Evolutionary conservation across 768 basidiomycete species (phyloP).

Genomic region (Pisolithus tinctorius): DNA sequence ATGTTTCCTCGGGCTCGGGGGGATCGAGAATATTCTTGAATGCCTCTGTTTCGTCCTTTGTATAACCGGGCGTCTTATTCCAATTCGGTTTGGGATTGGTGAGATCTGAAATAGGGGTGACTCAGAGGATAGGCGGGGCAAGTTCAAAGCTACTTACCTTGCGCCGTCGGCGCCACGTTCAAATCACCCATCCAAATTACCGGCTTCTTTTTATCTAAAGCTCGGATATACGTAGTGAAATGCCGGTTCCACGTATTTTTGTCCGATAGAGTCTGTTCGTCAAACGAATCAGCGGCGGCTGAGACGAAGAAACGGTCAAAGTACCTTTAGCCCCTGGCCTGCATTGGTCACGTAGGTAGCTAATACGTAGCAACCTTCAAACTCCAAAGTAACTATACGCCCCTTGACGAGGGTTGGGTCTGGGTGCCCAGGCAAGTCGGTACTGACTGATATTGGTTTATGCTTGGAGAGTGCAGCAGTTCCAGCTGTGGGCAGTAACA

Average conservation of each 20-base stretch:
- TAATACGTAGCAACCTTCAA: slow-evolving; percentile 58
- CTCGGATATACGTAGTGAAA: slow-evolving; percentile 66
- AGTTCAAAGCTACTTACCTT: slow-evolving; percentile 35
- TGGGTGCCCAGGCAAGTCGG: slow-evolving; percentile 70
- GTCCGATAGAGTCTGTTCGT: slow-evolving; percentile 55
- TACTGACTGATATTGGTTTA: slow-evolving; percentile 59
- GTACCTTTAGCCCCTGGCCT: slow-evolving; percentile 66
- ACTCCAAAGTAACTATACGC: slow-evolving; percentile 79
- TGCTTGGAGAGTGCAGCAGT: slow-evolving; percentile 75
- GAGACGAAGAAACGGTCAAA: not conserved
- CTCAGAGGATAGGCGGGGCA: not conserved
- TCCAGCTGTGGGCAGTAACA: slow-evolving; percentile 46
- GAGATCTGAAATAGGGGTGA: slow-evolving; percentile 41
- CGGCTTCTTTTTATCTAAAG: slow-evolving; percentile 70
- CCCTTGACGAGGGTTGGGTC: slow-evolving; percentile 60
- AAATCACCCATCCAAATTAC: slow-evolving; percentile 88
- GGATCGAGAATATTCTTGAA: slow-evolving; percentile 64
- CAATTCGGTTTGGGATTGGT: slow-evolving; percentile 66
- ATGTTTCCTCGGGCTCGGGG: slow-evolving; percentile 27
- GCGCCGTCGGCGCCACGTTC: slow-evolving; percentile 77
- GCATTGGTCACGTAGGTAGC: slow-evolving; percentile 86
- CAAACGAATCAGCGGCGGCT: not conserved
- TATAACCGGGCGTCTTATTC: slow-evolving; percentile 87
- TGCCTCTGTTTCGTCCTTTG: slow-evolving; percentile 71
- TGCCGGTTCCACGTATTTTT: slow-evolving; percentile 78